Evolutionary conservation across 179 eudicot species (phyloP).

Genomic region (Beta lomatogona): DNA sequence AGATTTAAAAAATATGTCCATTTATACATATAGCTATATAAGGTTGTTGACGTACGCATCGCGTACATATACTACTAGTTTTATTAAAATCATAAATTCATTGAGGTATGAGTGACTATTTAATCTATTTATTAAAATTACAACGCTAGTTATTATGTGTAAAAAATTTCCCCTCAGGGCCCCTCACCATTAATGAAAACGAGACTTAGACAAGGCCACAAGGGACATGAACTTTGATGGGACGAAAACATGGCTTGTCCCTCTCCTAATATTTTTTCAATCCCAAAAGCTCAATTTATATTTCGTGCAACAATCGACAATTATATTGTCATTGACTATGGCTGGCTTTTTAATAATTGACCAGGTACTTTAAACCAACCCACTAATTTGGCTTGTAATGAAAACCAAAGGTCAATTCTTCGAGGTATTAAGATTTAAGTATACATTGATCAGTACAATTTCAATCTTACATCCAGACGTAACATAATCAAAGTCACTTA

Average conservation of each 20-base stretch:
- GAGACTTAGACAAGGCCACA: constrained; percentile 12
- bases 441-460: no score
- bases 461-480: not conserved
- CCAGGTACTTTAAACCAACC: not conserved
- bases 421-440: not conserved
- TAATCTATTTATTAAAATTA: no score
- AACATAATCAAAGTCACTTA: no score
- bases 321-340: not conserved
- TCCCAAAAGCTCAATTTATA: not conserved
- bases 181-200: not conserved
- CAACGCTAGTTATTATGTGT: no score
- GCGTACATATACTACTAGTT: no score
- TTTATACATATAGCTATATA: no score
- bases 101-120: no score
- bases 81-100: no score
- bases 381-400: not conserved
- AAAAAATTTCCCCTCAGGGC: no score
- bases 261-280: not conserved
- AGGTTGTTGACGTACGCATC: no score
- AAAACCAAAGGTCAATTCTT: constrained; percentile 13
- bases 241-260: not conserved
- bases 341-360: constrained; percentile 5
- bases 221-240: not conserved
- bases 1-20: no score
- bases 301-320: not conserved